Percentiles rank a stretch among this genome's conserved stretches.
Evolutionary conservation across 345 rosid species (phyloP).

Genomic region (Hirschfeldia incana): DNA sequence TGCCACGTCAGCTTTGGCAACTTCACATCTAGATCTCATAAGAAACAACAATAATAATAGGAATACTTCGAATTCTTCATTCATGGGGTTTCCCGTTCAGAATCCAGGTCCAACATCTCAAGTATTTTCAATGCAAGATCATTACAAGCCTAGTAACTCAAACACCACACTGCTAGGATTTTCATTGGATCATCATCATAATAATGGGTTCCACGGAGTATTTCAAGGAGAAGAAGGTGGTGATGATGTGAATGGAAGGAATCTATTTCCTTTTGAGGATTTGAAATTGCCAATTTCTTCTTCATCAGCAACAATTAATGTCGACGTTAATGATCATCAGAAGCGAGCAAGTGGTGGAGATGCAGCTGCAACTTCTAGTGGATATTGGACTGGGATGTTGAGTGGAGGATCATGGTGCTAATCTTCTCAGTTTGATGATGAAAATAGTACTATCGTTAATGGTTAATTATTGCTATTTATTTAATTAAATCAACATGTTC

Average conservation of each 20-base stretch:
- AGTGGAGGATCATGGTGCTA: constrained; percentile 96
- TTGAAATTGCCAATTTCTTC: constrained; percentile 68
- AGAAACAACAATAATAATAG: constrained; percentile 64
- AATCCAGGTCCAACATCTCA: constrained; percentile 52
- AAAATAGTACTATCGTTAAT: constrained; percentile 26
- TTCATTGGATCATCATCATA: constrained; percentile 74
- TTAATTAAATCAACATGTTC: constrained; percentile 30
- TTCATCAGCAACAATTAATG: constrained; percentile 32
- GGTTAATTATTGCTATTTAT: constrained; percentile 35
- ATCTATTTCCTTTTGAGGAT: constrained; percentile 90
- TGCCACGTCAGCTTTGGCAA: constrained; percentile 36
- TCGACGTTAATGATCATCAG: constrained; percentile 47
- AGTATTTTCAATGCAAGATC: constrained; percentile 69
- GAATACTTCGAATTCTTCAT: constrained; percentile 48
- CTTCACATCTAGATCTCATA: constrained; percentile 67
- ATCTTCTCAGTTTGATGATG: constrained; percentile 28
- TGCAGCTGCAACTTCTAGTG: constrained; percentile 48
- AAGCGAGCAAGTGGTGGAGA: constrained; percentile 52
- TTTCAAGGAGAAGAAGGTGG: constrained; percentile 42
- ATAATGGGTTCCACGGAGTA: constrained; percentile 46
- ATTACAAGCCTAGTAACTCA: constrained; percentile 63
- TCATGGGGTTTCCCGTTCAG: constrained; percentile 59
- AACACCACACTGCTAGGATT: constrained; percentile 54
- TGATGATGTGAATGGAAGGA: constrained; percentile 55
- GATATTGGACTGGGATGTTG: constrained; percentile 93